phyloP scores from a whole-genome alignment of 2,329 filamentous ascomycete species.

The Beauveria sp. region DNA sequence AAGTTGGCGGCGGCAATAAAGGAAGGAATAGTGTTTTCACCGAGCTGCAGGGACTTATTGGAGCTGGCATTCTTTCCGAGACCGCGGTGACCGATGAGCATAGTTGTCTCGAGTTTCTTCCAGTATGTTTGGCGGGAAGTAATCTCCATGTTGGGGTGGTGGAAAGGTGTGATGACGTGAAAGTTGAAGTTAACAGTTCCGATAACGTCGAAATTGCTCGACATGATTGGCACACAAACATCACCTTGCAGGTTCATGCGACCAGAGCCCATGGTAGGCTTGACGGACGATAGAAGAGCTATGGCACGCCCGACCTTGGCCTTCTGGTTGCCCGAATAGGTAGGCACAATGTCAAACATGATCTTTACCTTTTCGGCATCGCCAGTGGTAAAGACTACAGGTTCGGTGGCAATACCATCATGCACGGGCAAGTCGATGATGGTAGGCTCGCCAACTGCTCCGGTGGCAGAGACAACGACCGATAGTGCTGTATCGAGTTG shows the following conservation, averaged over 20 bases:
- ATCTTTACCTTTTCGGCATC: slow-evolving; percentile 79
- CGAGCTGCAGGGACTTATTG: slow-evolving; percentile 82
- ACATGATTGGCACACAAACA: slow-evolving; percentile 83
- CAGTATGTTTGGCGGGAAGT: slow-evolving; percentile 90
- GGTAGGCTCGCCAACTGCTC: slow-evolving; percentile 77
- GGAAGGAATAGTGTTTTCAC: slow-evolving; percentile 91
- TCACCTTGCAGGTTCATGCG: slow-evolving; percentile 91
- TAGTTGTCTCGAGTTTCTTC: slow-evolving; percentile 84
- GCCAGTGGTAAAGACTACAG: slow-evolving; percentile 76
- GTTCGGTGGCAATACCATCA: slow-evolving; percentile 88
- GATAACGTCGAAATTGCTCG: slow-evolving; percentile 79
- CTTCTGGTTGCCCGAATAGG: slow-evolving; percentile 84
- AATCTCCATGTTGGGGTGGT: slow-evolving; percentile 87
- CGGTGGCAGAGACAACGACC: slow-evolving; percentile 78
- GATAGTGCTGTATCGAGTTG: slow-evolving; percentile 92
- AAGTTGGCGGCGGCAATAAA: slow-evolving; percentile 95
- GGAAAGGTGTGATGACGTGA: slow-evolving; percentile 86
- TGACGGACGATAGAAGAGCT: slow-evolving; percentile 78
- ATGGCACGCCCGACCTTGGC: slow-evolving; percentile 85
- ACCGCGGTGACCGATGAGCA: slow-evolving; percentile 67
- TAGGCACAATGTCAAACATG: slow-evolving; percentile 90
- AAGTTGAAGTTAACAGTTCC: slow-evolving; percentile 97
- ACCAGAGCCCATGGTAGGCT: slow-evolving; percentile 72
- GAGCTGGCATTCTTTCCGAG: slow-evolving; percentile 84
- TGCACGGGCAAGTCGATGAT: slow-evolving; percentile 90